Conservation (phyloP, 441 rosid species). For the Euphorbia celastroides region DNA sequence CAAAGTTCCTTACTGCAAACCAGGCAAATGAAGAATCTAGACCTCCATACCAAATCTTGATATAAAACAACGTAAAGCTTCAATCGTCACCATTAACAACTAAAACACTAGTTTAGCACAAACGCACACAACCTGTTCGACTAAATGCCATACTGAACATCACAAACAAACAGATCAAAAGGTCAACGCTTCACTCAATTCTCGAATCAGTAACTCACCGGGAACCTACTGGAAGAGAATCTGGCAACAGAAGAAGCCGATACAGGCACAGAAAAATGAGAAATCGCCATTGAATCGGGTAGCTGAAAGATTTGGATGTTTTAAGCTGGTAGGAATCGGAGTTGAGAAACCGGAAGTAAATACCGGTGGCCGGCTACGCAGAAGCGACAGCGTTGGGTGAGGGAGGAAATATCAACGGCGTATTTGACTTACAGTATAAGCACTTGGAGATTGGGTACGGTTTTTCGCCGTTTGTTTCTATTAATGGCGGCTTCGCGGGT, state of each 20-base stretch:
- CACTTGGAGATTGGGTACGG: no score
- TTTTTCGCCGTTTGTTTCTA: no score
- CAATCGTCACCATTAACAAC: not conserved
- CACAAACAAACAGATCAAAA: not conserved
- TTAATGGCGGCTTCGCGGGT: no score
- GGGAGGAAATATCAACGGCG: no score
- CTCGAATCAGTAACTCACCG: constrained; percentile 22
- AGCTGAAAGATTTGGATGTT: not conserved
- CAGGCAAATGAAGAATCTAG: not conserved
- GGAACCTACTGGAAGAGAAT: constrained; percentile 18
- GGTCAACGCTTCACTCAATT: not conserved
- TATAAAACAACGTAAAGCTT: not conserved
- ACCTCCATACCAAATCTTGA: not conserved
- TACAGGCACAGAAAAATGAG: constrained; percentile 20
- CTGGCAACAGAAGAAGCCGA: constrained; percentile 17
- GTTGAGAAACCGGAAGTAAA: not conserved
- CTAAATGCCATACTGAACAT: not conserved
- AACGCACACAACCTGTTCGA: not conserved
- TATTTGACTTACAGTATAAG: no score
- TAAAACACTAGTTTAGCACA: not conserved
- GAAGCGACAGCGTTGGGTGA: not conserved
- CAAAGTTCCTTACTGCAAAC: not conserved
- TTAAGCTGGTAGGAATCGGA: not conserved
- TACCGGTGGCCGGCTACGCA: not conserved
- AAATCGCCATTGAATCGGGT: constrained; percentile 23